Evolutionary conservation across 192 early-diverging fungal genomes (phyloP).

Genomic region (Thoreauomyces humboldtii): DNA sequence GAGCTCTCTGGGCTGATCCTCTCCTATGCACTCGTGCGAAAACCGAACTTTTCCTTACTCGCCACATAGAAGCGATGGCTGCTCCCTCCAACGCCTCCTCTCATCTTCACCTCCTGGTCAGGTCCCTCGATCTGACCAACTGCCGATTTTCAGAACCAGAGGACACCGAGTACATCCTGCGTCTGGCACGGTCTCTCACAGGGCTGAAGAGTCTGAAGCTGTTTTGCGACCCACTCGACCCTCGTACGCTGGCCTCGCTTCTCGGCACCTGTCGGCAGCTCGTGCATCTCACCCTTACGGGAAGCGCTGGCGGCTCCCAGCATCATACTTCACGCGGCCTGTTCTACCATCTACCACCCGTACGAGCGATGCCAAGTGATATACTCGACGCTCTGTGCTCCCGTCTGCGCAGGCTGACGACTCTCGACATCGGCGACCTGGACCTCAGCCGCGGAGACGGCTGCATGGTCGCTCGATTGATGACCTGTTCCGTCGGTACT

Average conservation of each 20-base stretch:
- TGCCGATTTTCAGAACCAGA: conserved; percentile 11
- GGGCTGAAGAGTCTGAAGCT: conserved; percentile 2
- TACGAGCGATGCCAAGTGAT: background rate
- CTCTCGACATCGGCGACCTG: conserved; percentile 6
- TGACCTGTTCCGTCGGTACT: background rate
- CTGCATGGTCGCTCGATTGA: background rate
- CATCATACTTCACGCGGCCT: background rate
- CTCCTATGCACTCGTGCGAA: background rate
- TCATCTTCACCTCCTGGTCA: conserved; percentile 7
- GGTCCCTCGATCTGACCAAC: conserved; percentile 5
- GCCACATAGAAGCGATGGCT: conserved; percentile 3
- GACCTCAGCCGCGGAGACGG: conserved; percentile 15
- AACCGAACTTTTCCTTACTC: background rate
- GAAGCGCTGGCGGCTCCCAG: background rate
- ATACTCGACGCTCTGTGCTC: background rate
- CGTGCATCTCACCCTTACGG: background rate
- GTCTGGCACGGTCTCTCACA: background rate
- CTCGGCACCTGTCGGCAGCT: background rate
- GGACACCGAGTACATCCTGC: conserved; percentile 10
- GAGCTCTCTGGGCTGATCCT: conserved; percentile 13
- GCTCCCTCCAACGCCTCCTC: background rate
- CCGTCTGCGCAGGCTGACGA: background rate
- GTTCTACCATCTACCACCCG: conserved; percentile 19
- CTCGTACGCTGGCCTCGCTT: conserved; percentile 10
- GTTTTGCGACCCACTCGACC: conserved; percentile 25